A percentile compares a stretch with the other conserved stretches of the same genome.
These are phyloP conservation scores for Myxozyma monticola DNA, from an alignment of 805 yeast species.

Conservation along the genomic window DNA sequence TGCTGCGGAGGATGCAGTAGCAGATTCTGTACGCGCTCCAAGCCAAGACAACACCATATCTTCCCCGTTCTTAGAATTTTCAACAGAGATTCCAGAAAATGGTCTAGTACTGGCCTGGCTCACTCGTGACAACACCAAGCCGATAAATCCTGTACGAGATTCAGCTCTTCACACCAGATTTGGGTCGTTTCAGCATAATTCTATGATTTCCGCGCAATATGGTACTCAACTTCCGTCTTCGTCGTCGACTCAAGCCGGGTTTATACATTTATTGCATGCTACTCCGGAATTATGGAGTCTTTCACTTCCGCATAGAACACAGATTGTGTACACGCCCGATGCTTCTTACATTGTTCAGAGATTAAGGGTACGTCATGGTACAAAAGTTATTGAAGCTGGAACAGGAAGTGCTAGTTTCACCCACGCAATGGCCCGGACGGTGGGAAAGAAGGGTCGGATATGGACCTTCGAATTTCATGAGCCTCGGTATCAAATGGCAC, in stretches of 20 bases:
- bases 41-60: too few relatives aligned
- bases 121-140: slow-evolving; percentile 75
- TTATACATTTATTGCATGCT: slow-evolving; percentile 84
- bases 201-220: slow-evolving; percentile 76
- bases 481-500: slow-evolving; percentile 77
- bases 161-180: slow-evolving; percentile 69
- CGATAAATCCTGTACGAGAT: slow-evolving; percentile 51
- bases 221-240: slow-evolving; percentile 77
- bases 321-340: slow-evolving; percentile 95
- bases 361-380: slow-evolving; percentile 68
- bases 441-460: slow-evolving; percentile 58
- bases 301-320: slow-evolving; percentile 96
- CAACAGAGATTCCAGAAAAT: slow-evolving; percentile 74
- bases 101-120: slow-evolving; percentile 86
- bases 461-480: slow-evolving; percentile 92
- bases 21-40: too few relatives aligned
- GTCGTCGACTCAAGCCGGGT: slow-evolving; percentile 72
- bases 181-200: slow-evolving; percentile 82
- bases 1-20: too few relatives aligned
- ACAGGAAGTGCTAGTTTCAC: slow-evolving; percentile 97
- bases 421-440: slow-evolving; percentile 85
- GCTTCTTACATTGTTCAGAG: slow-evolving; percentile 87
- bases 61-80: slow-evolving; percentile 60
- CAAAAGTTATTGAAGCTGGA: slow-evolving; percentile 91
- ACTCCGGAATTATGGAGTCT: slow-evolving; percentile 95